phyloP scores from a whole-genome alignment of 208 protist species.

The Strigomonas culicis region DNA sequence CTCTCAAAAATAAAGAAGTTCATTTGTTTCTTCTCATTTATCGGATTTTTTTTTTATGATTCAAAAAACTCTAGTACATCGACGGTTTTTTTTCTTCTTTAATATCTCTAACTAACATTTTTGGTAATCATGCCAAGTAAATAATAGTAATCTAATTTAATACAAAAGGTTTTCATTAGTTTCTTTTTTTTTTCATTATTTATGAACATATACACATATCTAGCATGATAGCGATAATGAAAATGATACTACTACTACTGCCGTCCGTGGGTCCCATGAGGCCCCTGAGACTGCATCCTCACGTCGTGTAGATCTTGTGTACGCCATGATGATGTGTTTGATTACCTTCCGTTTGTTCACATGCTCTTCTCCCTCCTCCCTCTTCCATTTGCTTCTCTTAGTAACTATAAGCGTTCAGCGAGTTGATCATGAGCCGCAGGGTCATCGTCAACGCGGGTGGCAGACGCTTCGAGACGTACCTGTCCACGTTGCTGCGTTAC shows the following conservation, averaged over 20 bases:
- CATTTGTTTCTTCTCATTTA: background rate
- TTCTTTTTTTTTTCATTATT: background rate
- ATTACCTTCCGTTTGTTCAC: background rate
- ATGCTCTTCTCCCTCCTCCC: background rate
- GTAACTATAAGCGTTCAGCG: too few species aligned
- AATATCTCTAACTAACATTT: background rate
- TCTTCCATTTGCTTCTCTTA: slow-evolving; percentile 15
- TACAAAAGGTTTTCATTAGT: slow-evolving; percentile 5
- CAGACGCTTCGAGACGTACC: slow-evolving; percentile 53
- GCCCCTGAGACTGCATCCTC: too few species aligned
- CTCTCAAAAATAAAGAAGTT: slow-evolving; percentile 7
- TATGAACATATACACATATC: background rate
- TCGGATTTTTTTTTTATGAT: too few species aligned
- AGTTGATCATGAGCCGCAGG: slow-evolving; percentile 17
- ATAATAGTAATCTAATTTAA: slow-evolving; percentile 5
- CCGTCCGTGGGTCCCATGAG: too few species aligned
- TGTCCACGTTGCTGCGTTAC: slow-evolving; percentile 62
- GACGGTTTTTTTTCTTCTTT: too few species aligned
- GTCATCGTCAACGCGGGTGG: slow-evolving; percentile 74
- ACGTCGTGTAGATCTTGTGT: background rate
- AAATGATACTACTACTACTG: too few species aligned
- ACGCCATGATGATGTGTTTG: background rate
- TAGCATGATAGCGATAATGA: background rate
- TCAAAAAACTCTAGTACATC: slow-evolving; percentile 1
- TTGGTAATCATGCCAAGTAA: slow-evolving; percentile 5